Conservation (phyloP, 2,329 filamentous ascomycete species). For the Aspergillus intermedius region DNA sequence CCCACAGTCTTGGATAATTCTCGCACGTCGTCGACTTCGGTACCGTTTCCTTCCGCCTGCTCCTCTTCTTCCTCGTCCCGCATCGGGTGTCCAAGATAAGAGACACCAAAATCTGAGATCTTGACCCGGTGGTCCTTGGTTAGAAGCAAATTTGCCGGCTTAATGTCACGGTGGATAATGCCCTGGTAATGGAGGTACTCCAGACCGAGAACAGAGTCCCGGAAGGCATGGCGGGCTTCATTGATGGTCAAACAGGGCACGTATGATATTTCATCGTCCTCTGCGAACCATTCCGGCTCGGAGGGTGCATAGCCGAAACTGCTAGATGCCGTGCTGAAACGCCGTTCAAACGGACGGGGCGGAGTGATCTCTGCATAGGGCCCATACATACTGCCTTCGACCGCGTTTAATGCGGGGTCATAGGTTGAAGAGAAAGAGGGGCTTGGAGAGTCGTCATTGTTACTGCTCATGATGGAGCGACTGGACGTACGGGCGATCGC, state of each 20-base stretch:
- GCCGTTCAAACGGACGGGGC: conserved; percentile 52
- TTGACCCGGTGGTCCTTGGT: conserved; percentile 81
- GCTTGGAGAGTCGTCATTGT: conserved; percentile 50
- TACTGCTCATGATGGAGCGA: conserved; percentile 33
- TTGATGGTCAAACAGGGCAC: conserved; percentile 87
- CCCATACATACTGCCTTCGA: conserved; percentile 74
- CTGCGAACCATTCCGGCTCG: conserved; percentile 37
- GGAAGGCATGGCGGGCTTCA: conserved; percentile 75
- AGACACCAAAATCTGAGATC: conserved; percentile 98
- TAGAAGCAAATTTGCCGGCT: conserved; percentile 84
- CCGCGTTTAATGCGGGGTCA: conserved; percentile 41
- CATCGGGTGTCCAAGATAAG: conserved; percentile 85
- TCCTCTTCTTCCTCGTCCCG: conserved; percentile 75
- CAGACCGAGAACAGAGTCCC: conserved; percentile 85
- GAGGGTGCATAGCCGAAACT: conserved; percentile 39
- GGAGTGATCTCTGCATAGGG: conserved; percentile 52
- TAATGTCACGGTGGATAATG: conserved; percentile 78
- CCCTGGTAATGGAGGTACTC: conserved; percentile 90
- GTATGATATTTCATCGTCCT: conserved; percentile 80
- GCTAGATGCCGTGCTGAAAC: conserved; percentile 75
- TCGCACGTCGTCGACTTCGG: conserved; percentile 83
- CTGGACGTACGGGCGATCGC: conserved; percentile 27
- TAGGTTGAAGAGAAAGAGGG: conserved; percentile 45
- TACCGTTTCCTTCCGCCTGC: conserved; percentile 67
- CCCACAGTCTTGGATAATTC: conserved; percentile 98